phyloP scores from a whole-genome alignment of 208 protist genomes.

The Wallacemonas sp. region DNA sequence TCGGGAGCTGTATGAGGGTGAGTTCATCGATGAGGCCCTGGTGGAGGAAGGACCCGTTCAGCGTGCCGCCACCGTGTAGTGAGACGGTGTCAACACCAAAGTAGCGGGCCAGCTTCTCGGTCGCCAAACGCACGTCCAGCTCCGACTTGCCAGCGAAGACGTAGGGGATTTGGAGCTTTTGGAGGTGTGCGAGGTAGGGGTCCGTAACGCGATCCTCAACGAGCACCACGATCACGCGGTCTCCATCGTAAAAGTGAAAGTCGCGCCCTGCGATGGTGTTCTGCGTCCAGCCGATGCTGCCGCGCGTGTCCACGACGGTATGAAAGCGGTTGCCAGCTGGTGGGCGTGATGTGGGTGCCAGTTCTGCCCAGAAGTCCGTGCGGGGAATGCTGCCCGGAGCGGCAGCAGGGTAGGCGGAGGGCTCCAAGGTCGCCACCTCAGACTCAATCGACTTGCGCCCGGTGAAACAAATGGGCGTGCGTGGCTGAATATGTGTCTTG shows the following conservation, averaged over 20 bases:
- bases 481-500: conserved; percentile 9
- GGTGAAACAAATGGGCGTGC: conserved; percentile 17
- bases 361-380: conserved; percentile 13
- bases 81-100: conserved; percentile 19
- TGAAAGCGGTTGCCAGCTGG: conserved; percentile 20
- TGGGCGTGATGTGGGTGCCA: not conserved
- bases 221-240: conserved; percentile 26
- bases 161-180: conserved; percentile 24
- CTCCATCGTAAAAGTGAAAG: conserved; percentile 30
- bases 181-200: conserved; percentile 25
- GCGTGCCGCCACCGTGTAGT: conserved; percentile 27
- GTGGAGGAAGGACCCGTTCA: conserved; percentile 33
- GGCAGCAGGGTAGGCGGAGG: not conserved
- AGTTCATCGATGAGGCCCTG: conserved; percentile 18
- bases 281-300: conserved; percentile 18
- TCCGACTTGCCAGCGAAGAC: conserved; percentile 31
- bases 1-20: conserved; percentile 23
- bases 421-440: not conserved
- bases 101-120: conserved; percentile 22
- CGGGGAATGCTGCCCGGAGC: conserved; percentile 9
- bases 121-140: conserved; percentile 22
- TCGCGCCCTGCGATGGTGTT: conserved; percentile 3
- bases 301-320: conserved; percentile 23
- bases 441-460: conserved; percentile 19
- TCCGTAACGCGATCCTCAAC: conserved; percentile 28